Conservation (phyloP, 1,139 yeast genomes). For the Protomyces macrosporus region DNA sequence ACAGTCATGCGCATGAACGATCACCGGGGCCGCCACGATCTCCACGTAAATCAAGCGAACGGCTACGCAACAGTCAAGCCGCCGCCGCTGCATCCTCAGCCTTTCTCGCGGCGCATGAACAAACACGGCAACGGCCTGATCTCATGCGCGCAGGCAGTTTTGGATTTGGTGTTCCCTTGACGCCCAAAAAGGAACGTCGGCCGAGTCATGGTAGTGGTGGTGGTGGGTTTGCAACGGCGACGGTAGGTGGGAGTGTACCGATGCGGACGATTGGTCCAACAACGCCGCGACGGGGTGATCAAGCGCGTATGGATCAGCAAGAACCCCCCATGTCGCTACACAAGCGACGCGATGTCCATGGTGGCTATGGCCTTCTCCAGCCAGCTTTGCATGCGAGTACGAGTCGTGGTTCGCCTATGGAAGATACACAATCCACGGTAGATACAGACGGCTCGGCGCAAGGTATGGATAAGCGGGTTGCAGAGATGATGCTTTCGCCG, state of each 20-base stretch:
- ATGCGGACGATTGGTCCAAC: background rate
- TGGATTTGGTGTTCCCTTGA: conserved; percentile 23
- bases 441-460: conserved; percentile 5
- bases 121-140: conserved; percentile 3
- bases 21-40: background rate
- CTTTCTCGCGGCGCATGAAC: background rate
- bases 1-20: too few species aligned
- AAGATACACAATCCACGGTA: background rate
- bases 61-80: background rate
- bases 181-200: conserved; percentile 3
- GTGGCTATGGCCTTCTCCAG: too few species aligned
- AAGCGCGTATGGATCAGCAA: background rate
- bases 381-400: background rate
- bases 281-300: background rate
- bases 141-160: conserved; percentile 14
- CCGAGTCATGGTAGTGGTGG: background rate
- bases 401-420: background rate
- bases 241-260: background rate
- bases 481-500: conserved; percentile 15
- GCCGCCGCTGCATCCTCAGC: background rate
- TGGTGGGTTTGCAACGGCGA: background rate
- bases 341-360: background rate
- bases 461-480: conserved; percentile 16
- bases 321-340: background rate
- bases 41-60: background rate